A percentile compares a stretch with the other conserved stretches of the same genome.
Evolutionary conservation across 768 basidiomycete species (phyloP).

Genomic region (Amanita fuliginea): DNA sequence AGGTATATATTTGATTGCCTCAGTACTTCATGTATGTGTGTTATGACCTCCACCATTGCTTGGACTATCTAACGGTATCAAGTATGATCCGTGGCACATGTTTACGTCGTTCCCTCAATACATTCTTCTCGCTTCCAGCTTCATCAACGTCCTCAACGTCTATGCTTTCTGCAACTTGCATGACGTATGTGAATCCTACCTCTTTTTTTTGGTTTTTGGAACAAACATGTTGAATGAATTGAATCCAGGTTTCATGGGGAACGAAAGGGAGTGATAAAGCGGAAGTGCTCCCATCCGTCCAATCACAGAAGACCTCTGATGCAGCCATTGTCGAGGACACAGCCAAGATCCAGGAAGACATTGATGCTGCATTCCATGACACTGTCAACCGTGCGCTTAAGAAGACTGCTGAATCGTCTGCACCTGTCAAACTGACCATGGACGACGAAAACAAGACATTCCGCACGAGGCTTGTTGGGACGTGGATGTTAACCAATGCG

Average conservation of each 20-base stretch:
- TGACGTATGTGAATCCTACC: constrained; percentile 39
- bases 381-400: constrained; percentile 83
- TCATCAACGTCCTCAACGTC: constrained; percentile 91
- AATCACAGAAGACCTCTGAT: constrained; percentile 71
- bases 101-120: constrained; percentile 91
- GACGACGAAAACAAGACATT: constrained; percentile 90
- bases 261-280: constrained; percentile 94
- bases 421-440: constrained; percentile 56
- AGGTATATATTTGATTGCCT: constrained; percentile 77
- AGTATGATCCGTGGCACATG: constrained; percentile 98
- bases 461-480: constrained; percentile 76
- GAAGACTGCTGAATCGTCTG: constrained; percentile 56
- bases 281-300: constrained; percentile 82
- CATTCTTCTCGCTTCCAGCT: constrained; percentile 80
- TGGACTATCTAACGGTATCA: background rate
- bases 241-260: constrained; percentile 74
- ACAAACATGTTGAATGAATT: background rate
- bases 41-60: background rate
- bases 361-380: constrained; percentile 85
- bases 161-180: constrained; percentile 97
- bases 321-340: constrained; percentile 82
- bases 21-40: constrained; percentile 75
- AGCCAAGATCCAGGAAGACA: constrained; percentile 73
- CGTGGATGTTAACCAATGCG: constrained; percentile 73
- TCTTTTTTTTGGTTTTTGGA: no score